phyloP scores from a whole-genome alignment of 179 eudicot genomes.

The Silene noctiflora region DNA sequence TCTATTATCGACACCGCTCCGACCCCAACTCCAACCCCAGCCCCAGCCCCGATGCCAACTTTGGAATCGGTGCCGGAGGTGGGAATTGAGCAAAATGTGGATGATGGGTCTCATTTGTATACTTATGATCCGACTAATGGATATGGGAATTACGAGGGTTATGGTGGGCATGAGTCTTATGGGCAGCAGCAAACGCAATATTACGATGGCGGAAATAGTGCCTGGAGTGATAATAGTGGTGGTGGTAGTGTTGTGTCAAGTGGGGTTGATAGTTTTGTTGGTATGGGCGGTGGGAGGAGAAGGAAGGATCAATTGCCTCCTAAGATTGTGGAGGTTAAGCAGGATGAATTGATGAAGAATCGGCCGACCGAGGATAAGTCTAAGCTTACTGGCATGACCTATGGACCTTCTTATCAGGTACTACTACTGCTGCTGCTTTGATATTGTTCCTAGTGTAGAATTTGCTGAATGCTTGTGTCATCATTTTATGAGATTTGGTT shows the following conservation, averaged over 20 bases:
- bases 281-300: slow-evolving; percentile 55
- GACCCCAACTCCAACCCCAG: background rate
- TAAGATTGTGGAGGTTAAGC: slow-evolving; percentile 81
- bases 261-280: slow-evolving; percentile 34
- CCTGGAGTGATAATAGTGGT: slow-evolving; percentile 26
- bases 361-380: slow-evolving; percentile 74
- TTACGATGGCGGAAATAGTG: slow-evolving; percentile 33
- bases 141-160: slow-evolving; percentile 22
- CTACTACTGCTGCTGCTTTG: too few species aligned
- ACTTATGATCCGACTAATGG: slow-evolving; percentile 15
- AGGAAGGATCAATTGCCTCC: slow-evolving; percentile 56
- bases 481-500: background rate
- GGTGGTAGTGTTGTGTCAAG: slow-evolving; percentile 5
- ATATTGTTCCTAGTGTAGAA: background rate
- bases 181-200: slow-evolving; percentile 11
- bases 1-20: slow-evolving; percentile 39
- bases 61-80: slow-evolving; percentile 24
- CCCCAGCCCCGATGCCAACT: slow-evolving; percentile 12
- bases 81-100: slow-evolving; percentile 21
- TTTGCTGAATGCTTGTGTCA: background rate
- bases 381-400: slow-evolving; percentile 73
- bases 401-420: slow-evolving; percentile 95
- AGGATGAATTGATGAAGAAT: slow-evolving; percentile 88
- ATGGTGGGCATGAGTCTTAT: slow-evolving; percentile 24
- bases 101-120: slow-evolving; percentile 20